phyloP scores from a whole-genome alignment of 495 filamentous ascomycete genomes.

The Annulohypoxylon maeteangense region DNA sequence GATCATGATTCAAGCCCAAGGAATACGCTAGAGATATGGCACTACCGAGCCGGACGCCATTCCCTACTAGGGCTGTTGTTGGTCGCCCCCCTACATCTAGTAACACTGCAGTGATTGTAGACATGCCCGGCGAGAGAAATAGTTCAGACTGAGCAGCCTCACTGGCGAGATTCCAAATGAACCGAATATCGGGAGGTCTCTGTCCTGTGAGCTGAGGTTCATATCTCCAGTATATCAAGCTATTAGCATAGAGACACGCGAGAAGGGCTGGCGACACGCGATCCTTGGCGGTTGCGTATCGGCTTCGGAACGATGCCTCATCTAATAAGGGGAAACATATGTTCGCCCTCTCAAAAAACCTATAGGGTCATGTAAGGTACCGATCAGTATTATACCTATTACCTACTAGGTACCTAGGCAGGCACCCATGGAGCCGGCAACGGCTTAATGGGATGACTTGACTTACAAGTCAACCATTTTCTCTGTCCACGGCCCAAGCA shows the following conservation, averaged over 20 bases:
- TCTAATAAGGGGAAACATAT: conserved; percentile 7
- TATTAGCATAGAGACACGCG: not conserved
- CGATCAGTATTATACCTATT: not conserved
- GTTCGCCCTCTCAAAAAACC: conserved; percentile 6
- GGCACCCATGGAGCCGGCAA: too few relatives aligned
- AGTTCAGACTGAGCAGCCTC: conserved; percentile 22
- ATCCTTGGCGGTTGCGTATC: conserved; percentile 5
- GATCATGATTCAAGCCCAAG: conserved; percentile 11
- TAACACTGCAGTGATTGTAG: conserved; percentile 7
- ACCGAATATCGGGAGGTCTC: conserved; percentile 13
- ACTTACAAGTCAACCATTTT: conserved; percentile 3
- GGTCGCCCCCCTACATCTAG: conserved; percentile 15
- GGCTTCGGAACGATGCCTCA: not conserved
- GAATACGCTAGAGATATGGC: conserved; percentile 10
- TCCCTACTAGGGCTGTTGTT: conserved; percentile 23
- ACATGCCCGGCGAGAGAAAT: conserved; percentile 14
- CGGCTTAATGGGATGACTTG: not conserved
- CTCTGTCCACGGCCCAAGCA: conserved; percentile 2
- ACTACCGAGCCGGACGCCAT: conserved; percentile 18
- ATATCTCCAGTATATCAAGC: conserved; percentile 2
- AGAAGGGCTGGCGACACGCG: conserved; percentile 5
- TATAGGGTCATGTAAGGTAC: not conserved
- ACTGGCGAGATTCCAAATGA: conserved; percentile 24
- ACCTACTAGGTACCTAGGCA: not conserved
- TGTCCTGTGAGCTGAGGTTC: not conserved